Base-by-base conservation (phyloP, 176 grass and related monocot species). In the Avena insularis region DNA sequence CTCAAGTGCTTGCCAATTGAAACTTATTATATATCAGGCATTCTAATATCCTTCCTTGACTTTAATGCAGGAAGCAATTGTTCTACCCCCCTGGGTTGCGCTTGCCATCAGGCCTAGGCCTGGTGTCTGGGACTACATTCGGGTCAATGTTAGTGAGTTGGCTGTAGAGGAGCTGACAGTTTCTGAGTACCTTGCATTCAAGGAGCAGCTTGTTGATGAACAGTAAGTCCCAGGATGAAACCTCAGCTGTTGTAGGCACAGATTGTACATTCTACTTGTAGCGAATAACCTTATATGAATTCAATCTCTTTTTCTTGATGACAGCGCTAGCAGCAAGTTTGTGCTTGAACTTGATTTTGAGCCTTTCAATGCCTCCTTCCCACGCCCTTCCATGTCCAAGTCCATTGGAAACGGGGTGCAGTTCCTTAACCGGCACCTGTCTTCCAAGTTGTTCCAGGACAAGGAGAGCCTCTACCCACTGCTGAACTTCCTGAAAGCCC, bases 401-500 rank as follows among this genome's bases (percentile, higher is more conserved):
- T 99, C 94, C 79, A 99, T 99, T 4, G 97, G 97, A 71, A 99
- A 99, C 21, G 97, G 97, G 71, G 97, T 99, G 72, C 92, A 99
- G 73, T 99, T 99, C 70, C 92, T 99, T 75, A 99, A 99, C 14
- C 92, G 97, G 17, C 97, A 99, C 85, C 87, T 99, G 56, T 99
- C 97, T 62, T 99, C 97, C 65, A 99, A 99, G 91, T 84, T 99
- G 90, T 99, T 99, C 86, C 94, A 96, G 89, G 97, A 99, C 85
- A 99, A 99, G 90, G 97, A 99, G 79, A 94, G 91, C 66, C 84
- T 99, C 68, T 91, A 93, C 86, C 97, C 97, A 6, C 73, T 99
- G 55, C 92, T 99, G 83, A 90, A 93, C 78, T 99, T 99, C 85
- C 92, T 99, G 23, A 95, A 91, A 36, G 89, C 63, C 23, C 97